Percentiles rank a stretch among this genome's conserved stretches.
Conservation (phyloP, 305 asterid genomes). For the Rubia occidens region DNA sequence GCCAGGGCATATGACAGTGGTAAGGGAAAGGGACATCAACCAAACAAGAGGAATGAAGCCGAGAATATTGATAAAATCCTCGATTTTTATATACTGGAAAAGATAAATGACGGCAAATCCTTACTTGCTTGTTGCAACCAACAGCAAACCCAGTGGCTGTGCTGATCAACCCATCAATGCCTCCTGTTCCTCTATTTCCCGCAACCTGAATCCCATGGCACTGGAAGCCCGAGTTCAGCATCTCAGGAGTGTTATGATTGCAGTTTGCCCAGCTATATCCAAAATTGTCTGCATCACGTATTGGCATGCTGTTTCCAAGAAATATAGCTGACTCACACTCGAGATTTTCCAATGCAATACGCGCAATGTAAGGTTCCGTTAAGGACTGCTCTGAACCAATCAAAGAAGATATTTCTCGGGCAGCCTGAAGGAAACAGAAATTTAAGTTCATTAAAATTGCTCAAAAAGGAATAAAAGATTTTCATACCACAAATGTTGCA, state of each 20-base stretch:
- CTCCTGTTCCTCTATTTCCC: conserved; percentile 94
- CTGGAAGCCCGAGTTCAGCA: conserved; percentile 47
- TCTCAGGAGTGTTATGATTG: conserved; percentile 32
- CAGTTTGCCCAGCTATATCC: conserved; percentile 53
- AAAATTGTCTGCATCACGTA: conserved; percentile 94
- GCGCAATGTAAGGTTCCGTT: conserved; percentile 90
- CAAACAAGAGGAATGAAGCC: background rate
- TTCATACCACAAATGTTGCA: background rate
- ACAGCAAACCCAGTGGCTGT: conserved; percentile 88
- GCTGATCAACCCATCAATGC: conserved; percentile 94
- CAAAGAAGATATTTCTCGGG: conserved; percentile 63
- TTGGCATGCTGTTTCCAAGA: conserved; percentile 98
- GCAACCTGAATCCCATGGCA: conserved; percentile 70
- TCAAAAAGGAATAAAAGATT: conserved; percentile 5
- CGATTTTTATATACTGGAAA: background rate
- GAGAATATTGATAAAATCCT: background rate
- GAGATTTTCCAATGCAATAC: conserved; percentile 44
- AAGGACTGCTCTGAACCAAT: conserved; percentile 60
- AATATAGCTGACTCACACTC: conserved; percentile 73
- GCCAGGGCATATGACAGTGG: background rate
- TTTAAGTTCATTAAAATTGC: conserved; percentile 16
- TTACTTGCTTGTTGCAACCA: conserved; percentile 83
- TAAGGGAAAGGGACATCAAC: background rate
- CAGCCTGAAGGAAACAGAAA: conserved; percentile 46
- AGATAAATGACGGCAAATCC: background rate